Percentiles rank a stretch among this genome's conserved stretches.
Evolutionary conservation across 2,329 filamentous ascomycete genomes (phyloP).

Genomic region (Claviceps sorghi): DNA sequence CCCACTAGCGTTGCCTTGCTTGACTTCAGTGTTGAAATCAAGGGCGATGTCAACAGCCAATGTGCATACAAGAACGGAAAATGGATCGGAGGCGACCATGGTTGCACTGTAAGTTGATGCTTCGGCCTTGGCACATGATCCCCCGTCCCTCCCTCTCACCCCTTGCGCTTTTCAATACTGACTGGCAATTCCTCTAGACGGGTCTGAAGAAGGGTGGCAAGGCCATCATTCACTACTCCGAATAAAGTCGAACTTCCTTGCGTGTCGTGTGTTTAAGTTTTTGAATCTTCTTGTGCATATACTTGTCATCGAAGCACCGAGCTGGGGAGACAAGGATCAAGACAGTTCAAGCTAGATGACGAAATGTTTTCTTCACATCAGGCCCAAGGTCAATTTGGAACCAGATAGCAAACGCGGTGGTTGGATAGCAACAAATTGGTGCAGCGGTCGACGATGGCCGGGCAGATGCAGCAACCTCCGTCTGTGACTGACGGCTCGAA

Average conservation of each 20-base stretch:
- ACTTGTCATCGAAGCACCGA: slow-evolving; percentile 12
- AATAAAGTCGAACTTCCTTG: slow-evolving; percentile 2
- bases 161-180: neutral
- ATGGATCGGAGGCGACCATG: slow-evolving; percentile 43
- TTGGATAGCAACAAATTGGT: too few species aligned
- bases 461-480: too few species aligned
- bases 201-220: slow-evolving; percentile 25
- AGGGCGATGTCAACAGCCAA: slow-evolving; percentile 40
- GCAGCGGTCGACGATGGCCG: too few species aligned
- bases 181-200: slow-evolving; percentile 20
- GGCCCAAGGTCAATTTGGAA: neutral
- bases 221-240: slow-evolving; percentile 31
- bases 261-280: neutral
- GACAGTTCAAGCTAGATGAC: neutral
- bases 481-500: too few species aligned
- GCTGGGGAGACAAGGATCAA: neutral
- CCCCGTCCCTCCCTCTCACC: too few species aligned
- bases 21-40: slow-evolving; percentile 66
- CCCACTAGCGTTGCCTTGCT: slow-evolving; percentile 58
- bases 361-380: neutral
- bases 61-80: slow-evolving; percentile 54
- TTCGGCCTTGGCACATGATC: too few species aligned
- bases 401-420: neutral
- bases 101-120: slow-evolving; percentile 62
- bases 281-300: slow-evolving; percentile 21